A percentile compares a stretch with the other conserved stretches of the same genome.
phyloP scores from a whole-genome alignment of 768 basidiomycete species.

The Phlegmacium glaucopus region DNA sequence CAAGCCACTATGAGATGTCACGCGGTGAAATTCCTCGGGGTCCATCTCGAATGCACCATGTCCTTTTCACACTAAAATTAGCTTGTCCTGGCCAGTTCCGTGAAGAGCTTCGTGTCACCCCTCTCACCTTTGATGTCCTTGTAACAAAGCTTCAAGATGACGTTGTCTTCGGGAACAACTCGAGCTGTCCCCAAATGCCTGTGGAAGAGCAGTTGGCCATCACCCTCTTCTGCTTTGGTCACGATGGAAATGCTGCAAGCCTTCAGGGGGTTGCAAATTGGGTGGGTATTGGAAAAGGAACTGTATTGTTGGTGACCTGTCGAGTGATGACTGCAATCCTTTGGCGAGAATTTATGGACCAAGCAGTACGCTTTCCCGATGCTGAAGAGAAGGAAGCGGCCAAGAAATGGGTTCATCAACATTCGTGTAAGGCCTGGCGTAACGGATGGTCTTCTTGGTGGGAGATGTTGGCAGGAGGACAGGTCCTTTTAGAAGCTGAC shows the following conservation, averaged over 20 bases:
- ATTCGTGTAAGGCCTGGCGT: conserved; percentile 32
- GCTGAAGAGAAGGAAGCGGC: conserved; percentile 31
- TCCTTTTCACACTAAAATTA: conserved; percentile 18
- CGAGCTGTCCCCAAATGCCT: conserved; percentile 8
- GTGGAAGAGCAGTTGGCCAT: conserved; percentile 31
- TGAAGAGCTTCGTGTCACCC: conserved; percentile 24
- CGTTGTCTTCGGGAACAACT: conserved; percentile 6
- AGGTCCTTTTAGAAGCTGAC: too few species aligned
- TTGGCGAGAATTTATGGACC: conserved; percentile 17
- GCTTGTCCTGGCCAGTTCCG: conserved; percentile 26
- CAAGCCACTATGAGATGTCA: too few species aligned
- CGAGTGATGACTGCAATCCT: conserved; percentile 30
- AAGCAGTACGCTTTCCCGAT: conserved; percentile 25
- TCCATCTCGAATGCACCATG: background rate
- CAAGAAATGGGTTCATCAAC: conserved; percentile 32
- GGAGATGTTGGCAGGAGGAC: too few species aligned
- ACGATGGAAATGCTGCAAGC: conserved; percentile 34
- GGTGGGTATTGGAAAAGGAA: conserved; percentile 33
- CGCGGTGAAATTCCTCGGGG: background rate
- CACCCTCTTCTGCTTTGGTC: conserved; percentile 35
- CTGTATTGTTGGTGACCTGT: conserved; percentile 14
- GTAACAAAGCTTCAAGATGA: conserved; percentile 7
- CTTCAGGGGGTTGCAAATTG: conserved; percentile 30
- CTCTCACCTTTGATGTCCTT: conserved; percentile 32
- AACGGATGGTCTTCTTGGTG: conserved; percentile 36